These are phyloP conservation scores for Obelidium mucronatum DNA, from an alignment of 192 early-diverging fungal genomes.

Conservation along the genomic window DNA sequence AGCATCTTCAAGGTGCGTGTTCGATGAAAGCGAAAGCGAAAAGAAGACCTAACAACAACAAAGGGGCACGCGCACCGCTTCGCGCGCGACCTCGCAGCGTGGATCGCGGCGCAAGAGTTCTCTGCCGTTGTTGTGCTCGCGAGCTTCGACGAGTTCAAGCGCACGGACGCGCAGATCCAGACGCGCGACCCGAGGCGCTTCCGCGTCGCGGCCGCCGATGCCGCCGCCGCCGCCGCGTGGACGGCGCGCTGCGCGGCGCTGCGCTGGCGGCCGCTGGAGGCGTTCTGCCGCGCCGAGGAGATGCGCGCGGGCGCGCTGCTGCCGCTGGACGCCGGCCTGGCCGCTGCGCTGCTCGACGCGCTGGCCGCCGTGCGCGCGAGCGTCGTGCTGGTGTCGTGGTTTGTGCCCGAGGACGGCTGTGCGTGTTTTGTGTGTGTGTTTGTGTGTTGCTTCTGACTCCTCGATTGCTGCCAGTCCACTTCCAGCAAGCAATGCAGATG, in stretches of 20 bases:
- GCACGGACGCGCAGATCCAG: background rate
- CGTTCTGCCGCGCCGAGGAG: background rate
- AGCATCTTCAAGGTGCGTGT: too few species aligned
- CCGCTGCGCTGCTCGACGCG: too few species aligned
- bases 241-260: background rate
- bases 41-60: too few species aligned
- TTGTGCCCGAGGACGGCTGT: too few species aligned
- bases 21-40: too few species aligned
- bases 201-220: background rate
- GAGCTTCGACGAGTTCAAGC: background rate
- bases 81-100: background rate
- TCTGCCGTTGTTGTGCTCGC: background rate
- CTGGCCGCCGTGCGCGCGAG: too few species aligned
- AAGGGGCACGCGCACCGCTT: background rate
- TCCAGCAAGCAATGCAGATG: too few species aligned
- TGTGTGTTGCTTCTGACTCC: too few species aligned
- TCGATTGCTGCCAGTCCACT: too few species aligned
- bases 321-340: background rate
- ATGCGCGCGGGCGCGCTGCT: background rate
- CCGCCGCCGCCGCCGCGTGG: too few species aligned
- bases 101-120: background rate
- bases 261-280: background rate
- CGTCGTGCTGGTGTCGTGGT: too few species aligned
- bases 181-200: background rate
- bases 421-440: too few species aligned